phyloP scores from a whole-genome alignment of 2,329 filamentous ascomycete species.

The Raffaelea deltoideospora region DNA sequence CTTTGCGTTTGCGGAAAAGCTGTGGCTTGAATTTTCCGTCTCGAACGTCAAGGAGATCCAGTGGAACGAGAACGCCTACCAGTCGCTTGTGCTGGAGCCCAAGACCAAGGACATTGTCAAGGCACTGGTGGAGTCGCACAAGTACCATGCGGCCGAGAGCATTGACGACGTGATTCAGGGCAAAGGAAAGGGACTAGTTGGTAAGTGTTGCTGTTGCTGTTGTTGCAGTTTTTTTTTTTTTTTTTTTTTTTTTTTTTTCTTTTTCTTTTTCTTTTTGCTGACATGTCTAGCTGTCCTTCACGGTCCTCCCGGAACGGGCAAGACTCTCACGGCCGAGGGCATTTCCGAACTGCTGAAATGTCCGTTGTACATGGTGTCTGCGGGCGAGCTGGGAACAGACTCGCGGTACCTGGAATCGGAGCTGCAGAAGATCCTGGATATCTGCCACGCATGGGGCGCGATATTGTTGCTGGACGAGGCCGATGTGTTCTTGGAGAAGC shows the following conservation, averaged over 20 bases:
- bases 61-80: slow-evolving; percentile 74
- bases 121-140: slow-evolving; percentile 71
- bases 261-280: background rate
- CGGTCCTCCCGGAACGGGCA: slow-evolving; percentile 43
- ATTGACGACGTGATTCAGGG: slow-evolving; percentile 74
- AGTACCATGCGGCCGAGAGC: slow-evolving; percentile 64
- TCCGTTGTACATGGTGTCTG: slow-evolving; percentile 37
- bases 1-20: slow-evolving; percentile 76
- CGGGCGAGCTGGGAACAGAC: slow-evolving; percentile 31
- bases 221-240: background rate
- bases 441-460: slow-evolving; percentile 33
- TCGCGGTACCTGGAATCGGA: slow-evolving; percentile 28
- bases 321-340: slow-evolving; percentile 25
- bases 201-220: slow-evolving; percentile 18
- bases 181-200: slow-evolving; percentile 73
- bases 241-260: background rate
- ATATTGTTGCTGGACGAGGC: slow-evolving; percentile 37
- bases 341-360: slow-evolving; percentile 28
- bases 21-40: slow-evolving; percentile 80
- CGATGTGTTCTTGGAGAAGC: slow-evolving; percentile 35
- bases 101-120: slow-evolving; percentile 54
- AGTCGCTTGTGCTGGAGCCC: slow-evolving; percentile 57
- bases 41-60: slow-evolving; percentile 65
- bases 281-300: slow-evolving; percentile 47
- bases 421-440: slow-evolving; percentile 28